phyloP scores from a whole-genome alignment of 768 basidiomycete species.

The Phylloporus rhodoxanthus region DNA sequence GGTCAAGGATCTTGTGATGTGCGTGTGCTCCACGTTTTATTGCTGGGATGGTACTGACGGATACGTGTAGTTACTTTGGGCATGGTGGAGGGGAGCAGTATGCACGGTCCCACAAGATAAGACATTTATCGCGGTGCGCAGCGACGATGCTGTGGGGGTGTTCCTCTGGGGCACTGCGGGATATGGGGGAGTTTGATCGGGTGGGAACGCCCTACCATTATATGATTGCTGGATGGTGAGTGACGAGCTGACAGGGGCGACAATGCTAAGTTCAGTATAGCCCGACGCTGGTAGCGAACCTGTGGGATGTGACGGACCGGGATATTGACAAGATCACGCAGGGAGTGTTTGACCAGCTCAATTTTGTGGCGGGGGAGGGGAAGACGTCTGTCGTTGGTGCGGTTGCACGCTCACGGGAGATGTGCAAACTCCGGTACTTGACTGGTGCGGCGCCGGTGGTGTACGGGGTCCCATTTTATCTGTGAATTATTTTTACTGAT shows the following conservation, averaged over 20 bases:
- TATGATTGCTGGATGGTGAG: slow-evolving; percentile 96
- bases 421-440: slow-evolving; percentile 86
- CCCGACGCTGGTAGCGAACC: slow-evolving; percentile 86
- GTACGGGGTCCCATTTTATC: slow-evolving; percentile 92
- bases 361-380: slow-evolving; percentile 6
- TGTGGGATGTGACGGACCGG: slow-evolving; percentile 98
- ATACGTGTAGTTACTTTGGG: slow-evolving; percentile 76
- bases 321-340: slow-evolving; percentile 94
- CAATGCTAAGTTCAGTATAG: slow-evolving; percentile 34
- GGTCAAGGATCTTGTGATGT: slow-evolving; percentile 85
- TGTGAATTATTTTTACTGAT: slow-evolving; percentile 32
- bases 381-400: slow-evolving; percentile 60
- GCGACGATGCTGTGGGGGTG: slow-evolving; percentile 98
- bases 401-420: slow-evolving; percentile 70
- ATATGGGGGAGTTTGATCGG: slow-evolving; percentile 93
- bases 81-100: slow-evolving; percentile 97
- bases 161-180: slow-evolving; percentile 82
- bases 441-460: slow-evolving; percentile 94
- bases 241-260: slow-evolving; percentile 9
- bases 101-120: slow-evolving; percentile 78
- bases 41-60: slow-evolving; percentile 2
- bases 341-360: slow-evolving; percentile 70
- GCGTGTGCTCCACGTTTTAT: slow-evolving; percentile 30
- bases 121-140: slow-evolving; percentile 79
- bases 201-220: slow-evolving; percentile 91